Percentiles rank a stretch among this genome's conserved stretches.
Conservation (phyloP, 2,329 filamentous ascomycete species). For the Trichophyton simii region DNA sequence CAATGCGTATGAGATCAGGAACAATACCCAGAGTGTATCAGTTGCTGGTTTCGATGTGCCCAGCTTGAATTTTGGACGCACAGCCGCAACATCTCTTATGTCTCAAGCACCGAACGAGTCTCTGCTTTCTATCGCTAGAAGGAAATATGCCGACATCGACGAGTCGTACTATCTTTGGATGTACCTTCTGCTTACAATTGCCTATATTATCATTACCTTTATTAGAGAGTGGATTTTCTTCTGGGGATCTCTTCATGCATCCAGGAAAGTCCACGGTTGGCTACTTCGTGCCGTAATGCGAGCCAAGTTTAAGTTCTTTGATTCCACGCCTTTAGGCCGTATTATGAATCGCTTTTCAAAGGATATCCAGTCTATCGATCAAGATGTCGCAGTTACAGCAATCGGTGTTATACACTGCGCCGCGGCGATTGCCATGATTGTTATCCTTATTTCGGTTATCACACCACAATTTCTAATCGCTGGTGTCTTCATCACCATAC, state of each 20-base stretch:
- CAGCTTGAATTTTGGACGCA: conserved; percentile 26
- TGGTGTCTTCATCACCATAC: conserved; percentile 65
- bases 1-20: conserved; percentile 60
- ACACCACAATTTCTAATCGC: conserved; percentile 86
- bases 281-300: conserved; percentile 69
- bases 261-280: conserved; percentile 65
- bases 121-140: conserved; percentile 12
- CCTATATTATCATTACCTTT: conserved; percentile 70
- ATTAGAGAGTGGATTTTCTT: conserved; percentile 80
- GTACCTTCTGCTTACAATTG: conserved; percentile 66
- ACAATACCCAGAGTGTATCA: conserved; percentile 18
- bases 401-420: conserved; percentile 60
- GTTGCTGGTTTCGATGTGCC: conserved; percentile 19
- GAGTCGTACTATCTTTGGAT: conserved; percentile 71
- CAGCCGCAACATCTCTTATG: conserved; percentile 22
- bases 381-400: conserved; percentile 86
- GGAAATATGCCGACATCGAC: conserved; percentile 47
- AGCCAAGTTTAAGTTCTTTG: conserved; percentile 95
- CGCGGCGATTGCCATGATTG: conserved; percentile 65
- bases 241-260: conserved; percentile 79
- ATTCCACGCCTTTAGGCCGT: conserved; percentile 87
- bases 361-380: conserved; percentile 86
- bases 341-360: conserved; percentile 99
- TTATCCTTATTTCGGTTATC: conserved; percentile 73
- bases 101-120: conserved; percentile 19